These are phyloP conservation scores for Solanum sparsipilum DNA, from an alignment of 257 asterid genomes.

Conservation along the genomic window DNA sequence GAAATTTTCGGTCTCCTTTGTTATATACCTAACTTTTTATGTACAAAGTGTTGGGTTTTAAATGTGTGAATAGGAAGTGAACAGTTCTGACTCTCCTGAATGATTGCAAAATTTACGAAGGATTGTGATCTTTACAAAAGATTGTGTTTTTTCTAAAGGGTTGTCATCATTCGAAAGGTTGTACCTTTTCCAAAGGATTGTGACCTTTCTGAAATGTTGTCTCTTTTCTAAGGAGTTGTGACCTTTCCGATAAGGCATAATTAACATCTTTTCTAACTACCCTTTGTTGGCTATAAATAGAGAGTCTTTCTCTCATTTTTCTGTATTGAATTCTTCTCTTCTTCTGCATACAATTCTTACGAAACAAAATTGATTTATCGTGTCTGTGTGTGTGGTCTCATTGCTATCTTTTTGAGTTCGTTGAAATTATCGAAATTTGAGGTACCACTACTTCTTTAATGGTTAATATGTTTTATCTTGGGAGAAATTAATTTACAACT, in stretches of 20 bases:
- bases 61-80: not conserved
- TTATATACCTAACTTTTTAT: too few species aligned
- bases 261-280: not conserved
- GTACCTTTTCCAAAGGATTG: not conserved
- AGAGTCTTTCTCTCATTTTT: too few species aligned
- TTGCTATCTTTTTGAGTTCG: not conserved
- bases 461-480: not conserved
- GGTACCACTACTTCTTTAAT: not conserved
- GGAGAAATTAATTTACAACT: too few species aligned
- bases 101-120: too few species aligned
- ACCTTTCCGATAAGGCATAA: not conserved
- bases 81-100: too few species aligned
- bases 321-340: not conserved
- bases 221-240: not conserved
- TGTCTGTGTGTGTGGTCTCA: not conserved
- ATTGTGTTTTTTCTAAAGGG: too few species aligned
- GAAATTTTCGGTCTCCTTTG: not conserved
- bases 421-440: not conserved
- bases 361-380: too few species aligned
- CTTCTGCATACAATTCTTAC: not conserved
- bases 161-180: too few species aligned
- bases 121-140: not conserved
- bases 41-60: too few species aligned
- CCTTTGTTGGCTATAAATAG: not conserved
- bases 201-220: not conserved